Evolutionary conservation across 495 filamentous ascomycete species (phyloP), one percentile per base, ranked within the genome.

Genomic region (Penicillium robsamsonii): DNA sequence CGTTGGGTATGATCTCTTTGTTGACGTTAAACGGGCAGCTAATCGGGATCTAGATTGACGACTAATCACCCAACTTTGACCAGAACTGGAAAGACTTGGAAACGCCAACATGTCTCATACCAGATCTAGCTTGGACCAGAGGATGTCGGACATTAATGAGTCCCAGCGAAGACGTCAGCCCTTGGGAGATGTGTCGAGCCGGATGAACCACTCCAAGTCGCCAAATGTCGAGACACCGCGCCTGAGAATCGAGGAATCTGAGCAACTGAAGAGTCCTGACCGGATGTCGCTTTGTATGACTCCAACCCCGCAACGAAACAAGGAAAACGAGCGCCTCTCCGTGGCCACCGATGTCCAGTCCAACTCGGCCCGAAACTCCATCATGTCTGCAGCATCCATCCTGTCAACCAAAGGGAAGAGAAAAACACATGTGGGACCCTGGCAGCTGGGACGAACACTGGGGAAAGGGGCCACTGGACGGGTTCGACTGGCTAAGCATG

Each of bases 361-460:
- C 13, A 77, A 82, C 20, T 76, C 80, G 6, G 87, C 89, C 24
- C 82, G 90, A 33, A 81, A 86, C 58, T 94, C 91, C 0, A 82
- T 87, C 44, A 75, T 89, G 15, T 93, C 90, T 1, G 85, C 84
- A 4, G 73, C 79, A 0, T 91, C 88, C 0, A 86, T 84, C 48
- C 67, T 80, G 4, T 87, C 85, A 12, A 65, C 78, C 31, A 81
- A 82, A 59, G 75, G 81, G 27, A 80, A 83, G 50, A 75, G 85
- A 44, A 96, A 96, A 68, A 88, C 85, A 9, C 84, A 88, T 59
- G 87, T 89, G 13, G 92, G 92, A 2, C 92, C 93, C 62, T 98
- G 95, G 95, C 81, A 90, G 48, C 73, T 98, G 17, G 94, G 94
- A 8, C 87, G 84, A 66, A 92, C 87, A 1, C 76, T 98, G 45